Evolutionary conservation across 371 early-diverging fungal species (phyloP).

Genomic region (Syncephalastrum racemosum): DNA sequence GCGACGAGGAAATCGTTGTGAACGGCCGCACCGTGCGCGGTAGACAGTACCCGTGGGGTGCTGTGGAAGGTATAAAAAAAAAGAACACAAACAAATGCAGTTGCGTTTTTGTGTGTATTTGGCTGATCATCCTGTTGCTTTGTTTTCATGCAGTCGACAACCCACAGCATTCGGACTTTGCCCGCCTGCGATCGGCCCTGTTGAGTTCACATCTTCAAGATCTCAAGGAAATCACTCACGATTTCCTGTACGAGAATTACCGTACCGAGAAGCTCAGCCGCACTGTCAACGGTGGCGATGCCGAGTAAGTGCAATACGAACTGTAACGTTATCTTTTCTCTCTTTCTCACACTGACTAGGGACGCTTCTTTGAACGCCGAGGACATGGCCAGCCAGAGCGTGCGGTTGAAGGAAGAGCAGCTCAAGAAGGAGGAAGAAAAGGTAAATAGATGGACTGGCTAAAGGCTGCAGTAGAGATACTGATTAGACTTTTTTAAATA

Average conservation of each 20-base stretch:
- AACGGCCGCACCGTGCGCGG: constrained; percentile 84
- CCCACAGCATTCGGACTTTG: constrained; percentile 96
- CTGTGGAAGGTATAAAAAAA: constrained; percentile 75
- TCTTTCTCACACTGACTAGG: constrained; percentile 14
- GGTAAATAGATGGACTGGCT: constrained; percentile 23
- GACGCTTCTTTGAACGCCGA: constrained; percentile 50
- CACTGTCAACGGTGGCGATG: constrained; percentile 54
- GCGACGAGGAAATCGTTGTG: constrained; percentile 87
- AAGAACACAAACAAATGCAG: neutral
- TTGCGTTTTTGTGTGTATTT: neutral
- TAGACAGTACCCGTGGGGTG: constrained; percentile 99
- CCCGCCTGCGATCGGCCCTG: constrained; percentile 88
- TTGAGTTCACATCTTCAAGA: constrained; percentile 93
- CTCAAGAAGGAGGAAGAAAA: constrained; percentile 65
- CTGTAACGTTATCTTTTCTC: neutral
- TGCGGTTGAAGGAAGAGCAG: constrained; percentile 60
- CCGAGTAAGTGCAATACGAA: constrained; percentile 45
- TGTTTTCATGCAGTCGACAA: constrained; percentile 62
- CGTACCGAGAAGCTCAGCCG: constrained; percentile 89
- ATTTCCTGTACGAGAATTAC: constrained; percentile 87
- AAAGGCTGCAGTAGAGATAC: neutral
- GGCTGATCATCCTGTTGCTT: neutral
- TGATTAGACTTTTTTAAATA: constrained; percentile 14
- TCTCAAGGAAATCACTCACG: constrained; percentile 85
- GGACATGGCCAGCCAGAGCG: constrained; percentile 54